Conservation (phyloP, 2,329 filamentous ascomycete genomes). For the Periconia macrospinosa region DNA sequence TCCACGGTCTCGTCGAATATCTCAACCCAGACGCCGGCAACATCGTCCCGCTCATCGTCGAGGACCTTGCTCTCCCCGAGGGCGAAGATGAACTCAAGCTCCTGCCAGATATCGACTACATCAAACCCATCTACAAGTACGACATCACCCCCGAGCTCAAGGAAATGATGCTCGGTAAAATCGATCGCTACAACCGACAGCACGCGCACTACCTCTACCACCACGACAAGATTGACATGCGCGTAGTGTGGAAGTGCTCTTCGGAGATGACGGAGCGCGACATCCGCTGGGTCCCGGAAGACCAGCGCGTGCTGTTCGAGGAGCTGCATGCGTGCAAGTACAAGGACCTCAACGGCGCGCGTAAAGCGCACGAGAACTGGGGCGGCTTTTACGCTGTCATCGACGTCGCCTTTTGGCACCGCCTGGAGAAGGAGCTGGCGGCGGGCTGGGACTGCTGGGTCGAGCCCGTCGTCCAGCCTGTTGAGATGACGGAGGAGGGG, state of each 20-base stretch:
- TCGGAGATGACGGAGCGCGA: neutral
- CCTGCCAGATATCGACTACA: neutral
- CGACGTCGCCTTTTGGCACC: too few relatives aligned
- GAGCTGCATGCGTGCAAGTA: neutral
- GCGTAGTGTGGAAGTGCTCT: neutral
- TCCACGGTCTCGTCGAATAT: neutral
- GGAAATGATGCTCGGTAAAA: neutral
- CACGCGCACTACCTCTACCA: neutral
- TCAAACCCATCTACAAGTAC: neutral
- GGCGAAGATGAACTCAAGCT: neutral
- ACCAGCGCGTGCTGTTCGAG: neutral
- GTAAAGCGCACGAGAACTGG: too few relatives aligned
- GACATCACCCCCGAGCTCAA: neutral
- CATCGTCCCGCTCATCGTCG: neutral
- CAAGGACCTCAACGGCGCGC: neutral
- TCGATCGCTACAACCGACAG: neutral
- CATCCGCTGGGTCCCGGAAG: neutral
- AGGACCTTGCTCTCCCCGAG: neutral
- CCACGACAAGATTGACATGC: neutral
- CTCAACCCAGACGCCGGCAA: neutral
- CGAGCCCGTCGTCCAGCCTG: too few relatives aligned
- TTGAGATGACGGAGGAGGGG: too few relatives aligned
- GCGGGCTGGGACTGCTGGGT: too few relatives aligned
- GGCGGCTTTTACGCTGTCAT: too few relatives aligned
- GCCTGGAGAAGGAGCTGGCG: too few relatives aligned